These are phyloP conservation scores for Lentinula guzmanii DNA, from an alignment of 768 basidiomycete species.

Conservation along the genomic window DNA sequence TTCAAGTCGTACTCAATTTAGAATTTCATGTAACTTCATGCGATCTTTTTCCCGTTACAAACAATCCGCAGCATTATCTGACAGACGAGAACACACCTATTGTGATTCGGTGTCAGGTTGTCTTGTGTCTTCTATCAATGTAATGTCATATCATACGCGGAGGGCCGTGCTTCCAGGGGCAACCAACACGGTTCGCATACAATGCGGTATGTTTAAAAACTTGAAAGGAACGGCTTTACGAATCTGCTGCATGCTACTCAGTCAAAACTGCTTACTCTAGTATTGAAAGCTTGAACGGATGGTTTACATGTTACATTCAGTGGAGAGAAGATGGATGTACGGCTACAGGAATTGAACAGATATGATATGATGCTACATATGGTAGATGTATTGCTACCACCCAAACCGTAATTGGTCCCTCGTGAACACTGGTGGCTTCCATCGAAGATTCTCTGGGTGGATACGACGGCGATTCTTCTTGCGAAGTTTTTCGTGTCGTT, in stretches of 20 bases:
- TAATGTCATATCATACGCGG: neutral
- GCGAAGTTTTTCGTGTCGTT: conserved; percentile 82
- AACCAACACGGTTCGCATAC: neutral
- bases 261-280: neutral
- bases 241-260: neutral
- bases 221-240: neutral
- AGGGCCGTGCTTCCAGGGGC: neutral
- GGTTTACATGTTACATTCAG: neutral
- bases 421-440: conserved; percentile 95
- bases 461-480: conserved; percentile 77
- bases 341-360: neutral
- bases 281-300: neutral
- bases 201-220: neutral
- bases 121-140: neutral
- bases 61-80: neutral
- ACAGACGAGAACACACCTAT: neutral
- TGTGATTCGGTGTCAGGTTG: neutral
- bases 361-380: neutral
- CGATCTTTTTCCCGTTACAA: neutral
- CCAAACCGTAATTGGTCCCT: conserved; percentile 83
- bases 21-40: neutral
- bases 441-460: conserved; percentile 71
- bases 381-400: conserved; percentile 26
- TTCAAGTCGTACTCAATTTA: neutral
- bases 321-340: neutral